Percentiles rank a stretch among this genome's conserved stretches.
Evolutionary conservation across 164 flowering plant genomes (phyloP).

Genomic region (Stephania japonica): DNA sequence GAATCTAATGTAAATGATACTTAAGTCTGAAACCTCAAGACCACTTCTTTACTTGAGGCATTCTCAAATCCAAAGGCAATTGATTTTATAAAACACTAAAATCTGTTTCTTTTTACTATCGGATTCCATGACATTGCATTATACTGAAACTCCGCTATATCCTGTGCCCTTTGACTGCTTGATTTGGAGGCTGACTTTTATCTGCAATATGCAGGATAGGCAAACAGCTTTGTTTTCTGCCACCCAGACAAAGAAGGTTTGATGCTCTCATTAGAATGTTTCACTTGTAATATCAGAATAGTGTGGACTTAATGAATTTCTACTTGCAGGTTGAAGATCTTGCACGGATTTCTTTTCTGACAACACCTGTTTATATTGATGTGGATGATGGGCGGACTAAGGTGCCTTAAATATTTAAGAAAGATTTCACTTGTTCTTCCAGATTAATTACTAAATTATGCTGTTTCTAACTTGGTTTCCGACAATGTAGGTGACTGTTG

Average conservation of each 20-base stretch:
- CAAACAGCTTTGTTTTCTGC: conserved; percentile 97
- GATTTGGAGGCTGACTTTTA: conserved; percentile 16
- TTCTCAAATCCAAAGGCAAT: too few relatives aligned
- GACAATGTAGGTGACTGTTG: conserved; percentile 70
- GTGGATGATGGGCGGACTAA: conserved; percentile 88
- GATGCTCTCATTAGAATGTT: conserved; percentile 4
- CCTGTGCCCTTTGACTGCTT: not conserved
- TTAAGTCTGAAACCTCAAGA: too few relatives aligned
- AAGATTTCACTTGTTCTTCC: not conserved
- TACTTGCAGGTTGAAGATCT: conserved; percentile 82
- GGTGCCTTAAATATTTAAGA: conserved; percentile 28
- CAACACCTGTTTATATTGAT: conserved; percentile 70
- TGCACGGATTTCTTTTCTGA: conserved; percentile 75
- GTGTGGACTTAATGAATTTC: not conserved
- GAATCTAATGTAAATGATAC: too few relatives aligned
- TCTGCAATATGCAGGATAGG: conserved; percentile 48
- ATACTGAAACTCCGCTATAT: not conserved
- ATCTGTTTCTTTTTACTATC: not conserved
- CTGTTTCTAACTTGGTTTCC: conserved; percentile 4
- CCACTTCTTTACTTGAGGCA: too few relatives aligned
- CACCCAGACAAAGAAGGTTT: conserved; percentile 91
- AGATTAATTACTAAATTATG: not conserved
- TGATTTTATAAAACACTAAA: too few relatives aligned
- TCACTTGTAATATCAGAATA: not conserved
- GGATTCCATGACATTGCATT: not conserved